Conservation (phyloP, 257 asterid genomes). For the Dorcoceras hygrometricum region DNA sequence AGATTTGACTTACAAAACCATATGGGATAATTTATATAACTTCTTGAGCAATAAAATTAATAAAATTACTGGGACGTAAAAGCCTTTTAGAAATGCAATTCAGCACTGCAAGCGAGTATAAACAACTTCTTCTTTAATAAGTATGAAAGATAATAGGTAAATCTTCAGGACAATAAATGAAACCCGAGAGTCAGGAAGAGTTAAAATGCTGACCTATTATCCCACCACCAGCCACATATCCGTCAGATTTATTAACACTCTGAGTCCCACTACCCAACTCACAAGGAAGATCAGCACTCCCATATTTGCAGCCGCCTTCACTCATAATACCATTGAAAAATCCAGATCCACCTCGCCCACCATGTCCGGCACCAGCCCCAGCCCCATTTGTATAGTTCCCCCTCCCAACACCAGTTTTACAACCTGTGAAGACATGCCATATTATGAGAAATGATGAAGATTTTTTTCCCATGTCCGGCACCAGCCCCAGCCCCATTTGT, state of each 20-base stretch:
- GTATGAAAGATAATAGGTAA: slow-evolving; percentile 15
- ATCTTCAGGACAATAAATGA: slow-evolving; percentile 6
- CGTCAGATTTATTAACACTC: slow-evolving; percentile 66
- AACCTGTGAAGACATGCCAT: slow-evolving; percentile 56
- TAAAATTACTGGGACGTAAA: slow-evolving; percentile 11
- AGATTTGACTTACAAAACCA: background rate
- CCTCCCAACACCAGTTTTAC: slow-evolving; percentile 83
- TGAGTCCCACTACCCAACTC: slow-evolving; percentile 91
- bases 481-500: slow-evolving; percentile 93
- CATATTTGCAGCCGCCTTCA: slow-evolving; percentile 81
- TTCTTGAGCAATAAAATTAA: slow-evolving; percentile 15
- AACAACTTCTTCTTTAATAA: slow-evolving; percentile 6
- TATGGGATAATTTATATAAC: slow-evolving; percentile 2
- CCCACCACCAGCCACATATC: slow-evolving; percentile 87
- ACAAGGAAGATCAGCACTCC: slow-evolving; percentile 91
- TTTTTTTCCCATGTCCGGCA: slow-evolving; percentile 60
- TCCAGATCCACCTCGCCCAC: slow-evolving; percentile 97
- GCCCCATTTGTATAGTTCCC: slow-evolving; percentile 94
- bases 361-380: slow-evolving; percentile 98
- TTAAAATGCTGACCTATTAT: slow-evolving; percentile 57
- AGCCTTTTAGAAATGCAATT: slow-evolving; percentile 12
- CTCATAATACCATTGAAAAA: slow-evolving; percentile 62
- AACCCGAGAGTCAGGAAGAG: slow-evolving; percentile 8
- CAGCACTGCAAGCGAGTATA: slow-evolving; percentile 2
- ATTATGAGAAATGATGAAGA: slow-evolving; percentile 22